phyloP scores from a whole-genome alignment of 495 filamentous ascomycete species.

The Neohortaea acidophila region DNA sequence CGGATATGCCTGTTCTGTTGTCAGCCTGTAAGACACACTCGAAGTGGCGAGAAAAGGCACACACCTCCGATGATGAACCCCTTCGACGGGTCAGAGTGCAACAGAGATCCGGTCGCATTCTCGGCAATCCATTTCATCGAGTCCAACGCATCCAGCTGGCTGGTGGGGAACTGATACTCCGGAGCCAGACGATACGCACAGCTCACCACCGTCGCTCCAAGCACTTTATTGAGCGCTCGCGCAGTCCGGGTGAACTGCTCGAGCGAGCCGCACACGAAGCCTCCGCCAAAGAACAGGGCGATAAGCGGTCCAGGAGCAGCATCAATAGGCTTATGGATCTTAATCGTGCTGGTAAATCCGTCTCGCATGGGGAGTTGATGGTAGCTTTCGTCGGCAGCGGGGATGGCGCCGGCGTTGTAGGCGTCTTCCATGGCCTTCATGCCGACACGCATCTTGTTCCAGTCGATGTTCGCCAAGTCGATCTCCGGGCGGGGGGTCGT shows the following conservation, averaged over 20 bases:
- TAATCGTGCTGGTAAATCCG: neutral
- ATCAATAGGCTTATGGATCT: conserved; percentile 1
- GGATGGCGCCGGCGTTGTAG: neutral
- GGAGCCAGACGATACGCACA: neutral
- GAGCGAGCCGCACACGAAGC: neutral
- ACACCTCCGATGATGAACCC: conserved; percentile 2
- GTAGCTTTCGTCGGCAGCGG: neutral
- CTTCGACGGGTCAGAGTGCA: neutral
- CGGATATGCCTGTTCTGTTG: no score
- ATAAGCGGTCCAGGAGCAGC: neutral
- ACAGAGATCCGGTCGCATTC: neutral
- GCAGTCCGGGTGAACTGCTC: neutral
- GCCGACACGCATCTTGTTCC: neutral
- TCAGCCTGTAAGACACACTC: no score
- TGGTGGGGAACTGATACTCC: neutral
- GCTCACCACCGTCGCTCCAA: neutral
- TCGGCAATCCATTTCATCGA: conserved; percentile 1
- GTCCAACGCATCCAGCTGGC: neutral
- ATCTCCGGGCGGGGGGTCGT: no score
- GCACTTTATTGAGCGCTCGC: neutral
- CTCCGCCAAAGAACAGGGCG: neutral
- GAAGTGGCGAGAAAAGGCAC: no score
- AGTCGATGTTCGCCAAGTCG: no score
- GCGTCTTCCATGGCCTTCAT: neutral
- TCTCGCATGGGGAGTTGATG: neutral